Evolutionary conservation across 2,329 filamentous ascomycete species (phyloP).

Genomic region (Endoconidiophora polonica): DNA sequence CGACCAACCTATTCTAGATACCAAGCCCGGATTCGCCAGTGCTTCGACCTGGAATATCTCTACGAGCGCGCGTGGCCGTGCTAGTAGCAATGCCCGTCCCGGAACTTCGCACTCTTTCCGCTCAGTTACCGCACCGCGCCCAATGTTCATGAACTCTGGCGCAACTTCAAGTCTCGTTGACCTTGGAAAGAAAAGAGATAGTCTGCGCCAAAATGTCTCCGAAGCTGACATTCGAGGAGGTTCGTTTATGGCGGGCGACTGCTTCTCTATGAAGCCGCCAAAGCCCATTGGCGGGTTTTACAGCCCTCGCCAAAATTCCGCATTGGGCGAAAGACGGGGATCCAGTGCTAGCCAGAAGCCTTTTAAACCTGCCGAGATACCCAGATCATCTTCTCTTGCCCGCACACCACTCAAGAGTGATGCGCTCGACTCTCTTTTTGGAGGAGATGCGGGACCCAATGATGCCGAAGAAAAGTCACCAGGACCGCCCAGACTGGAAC

Average conservation of each 20-base stretch:
- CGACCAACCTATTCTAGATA: background rate
- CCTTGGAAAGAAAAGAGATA: constrained; percentile 7
- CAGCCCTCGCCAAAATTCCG: background rate
- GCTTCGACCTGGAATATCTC: constrained; percentile 7
- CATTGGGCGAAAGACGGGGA: background rate
- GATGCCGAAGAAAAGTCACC: background rate
- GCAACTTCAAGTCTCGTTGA: constrained; percentile 11
- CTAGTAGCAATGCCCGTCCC: constrained; percentile 11
- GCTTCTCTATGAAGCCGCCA: constrained; percentile 12
- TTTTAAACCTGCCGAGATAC: background rate
- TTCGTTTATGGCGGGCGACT: background rate
- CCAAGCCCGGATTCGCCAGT: background rate
- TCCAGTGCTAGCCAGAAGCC: constrained; percentile 1
- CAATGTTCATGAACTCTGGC: constrained; percentile 12
- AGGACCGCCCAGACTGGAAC: background rate
- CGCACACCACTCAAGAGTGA: background rate
- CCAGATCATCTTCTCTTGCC: background rate
- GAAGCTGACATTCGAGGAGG: constrained; percentile 1
- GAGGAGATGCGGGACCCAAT: background rate
- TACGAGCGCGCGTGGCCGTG: background rate
- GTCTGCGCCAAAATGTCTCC: constrained; percentile 7
- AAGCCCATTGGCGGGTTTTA: constrained; percentile 6
- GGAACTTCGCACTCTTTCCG: constrained; percentile 13
- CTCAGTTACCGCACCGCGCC: constrained; percentile 9
- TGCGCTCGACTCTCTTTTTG: constrained; percentile 8